Conservation (phyloP, 2,329 filamentous ascomycete species). For the Arthrobotrys megalospora region DNA sequence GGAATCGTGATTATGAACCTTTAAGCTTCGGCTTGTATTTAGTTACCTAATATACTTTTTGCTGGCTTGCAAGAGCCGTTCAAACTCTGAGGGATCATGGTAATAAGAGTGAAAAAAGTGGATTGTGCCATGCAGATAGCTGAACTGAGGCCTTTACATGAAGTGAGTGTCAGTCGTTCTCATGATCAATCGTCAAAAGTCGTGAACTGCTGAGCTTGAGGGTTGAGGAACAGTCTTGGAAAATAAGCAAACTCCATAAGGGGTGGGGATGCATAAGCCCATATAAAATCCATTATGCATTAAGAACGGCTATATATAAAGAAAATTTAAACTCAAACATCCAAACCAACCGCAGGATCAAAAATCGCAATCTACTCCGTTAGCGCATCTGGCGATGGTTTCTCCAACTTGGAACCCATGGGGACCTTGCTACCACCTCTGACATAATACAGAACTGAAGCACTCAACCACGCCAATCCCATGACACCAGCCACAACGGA, state of each 20-base stretch:
- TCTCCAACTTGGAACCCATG: slow-evolving; percentile 1
- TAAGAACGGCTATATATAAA: slow-evolving; percentile 10
- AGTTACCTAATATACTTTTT: slow-evolving; percentile 13
- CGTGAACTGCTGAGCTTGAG: too few relatives aligned
- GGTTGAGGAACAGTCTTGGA: too few relatives aligned
- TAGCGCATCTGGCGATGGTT: slow-evolving; percentile 8
- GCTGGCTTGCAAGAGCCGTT: background rate
- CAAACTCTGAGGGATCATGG: background rate
- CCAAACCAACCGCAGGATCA: slow-evolving; percentile 10
- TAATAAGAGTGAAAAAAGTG: too few relatives aligned
- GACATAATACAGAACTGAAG: slow-evolving; percentile 42
- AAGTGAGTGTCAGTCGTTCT: too few relatives aligned
- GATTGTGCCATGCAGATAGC: too few relatives aligned
- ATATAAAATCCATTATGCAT: background rate
- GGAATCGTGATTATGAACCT: background rate
- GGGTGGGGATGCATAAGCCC: background rate
- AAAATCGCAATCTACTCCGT: slow-evolving; percentile 7
- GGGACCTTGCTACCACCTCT: slow-evolving; percentile 28
- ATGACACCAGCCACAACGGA: slow-evolving; percentile 72
- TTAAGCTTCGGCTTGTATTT: slow-evolving; percentile 5
- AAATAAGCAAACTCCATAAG: too few relatives aligned
- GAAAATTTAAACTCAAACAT: slow-evolving; percentile 9
- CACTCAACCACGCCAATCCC: slow-evolving; percentile 62
- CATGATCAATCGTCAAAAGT: too few relatives aligned
- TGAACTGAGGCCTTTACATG: too few relatives aligned